These are phyloP conservation scores for Serendipita indica DNA, from an alignment of 768 basidiomycete genomes.

Conservation along the genomic window DNA sequence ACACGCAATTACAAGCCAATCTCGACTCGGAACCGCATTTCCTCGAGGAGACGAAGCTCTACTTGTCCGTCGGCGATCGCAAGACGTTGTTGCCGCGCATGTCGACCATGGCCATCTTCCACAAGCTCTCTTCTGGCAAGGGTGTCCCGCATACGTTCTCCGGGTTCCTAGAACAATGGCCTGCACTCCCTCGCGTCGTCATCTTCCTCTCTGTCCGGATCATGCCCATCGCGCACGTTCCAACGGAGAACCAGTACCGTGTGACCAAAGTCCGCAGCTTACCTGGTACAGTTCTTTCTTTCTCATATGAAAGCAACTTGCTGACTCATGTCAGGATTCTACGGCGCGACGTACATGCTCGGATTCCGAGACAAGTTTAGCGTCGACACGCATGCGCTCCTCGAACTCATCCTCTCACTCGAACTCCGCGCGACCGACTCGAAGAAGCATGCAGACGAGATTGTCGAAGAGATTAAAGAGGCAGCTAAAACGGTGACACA, in stretches of 20 bases:
- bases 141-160: constrained; percentile 54
- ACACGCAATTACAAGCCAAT: too few species aligned
- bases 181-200: constrained; percentile 49
- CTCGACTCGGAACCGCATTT: constrained; percentile 10
- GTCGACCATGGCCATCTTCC: constrained; percentile 41
- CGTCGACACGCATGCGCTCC: constrained; percentile 24
- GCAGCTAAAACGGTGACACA: constrained; percentile 35
- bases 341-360: constrained; percentile 42
- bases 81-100: constrained; percentile 27
- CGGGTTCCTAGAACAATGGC: constrained; percentile 52
- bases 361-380: constrained; percentile 52
- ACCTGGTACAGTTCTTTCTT: constrained; percentile 27
- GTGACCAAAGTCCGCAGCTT: constrained; percentile 43
- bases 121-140: constrained; percentile 36
- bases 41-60: constrained; percentile 13
- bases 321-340: too few species aligned
- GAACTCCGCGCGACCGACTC: not conserved
- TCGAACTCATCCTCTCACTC: not conserved
- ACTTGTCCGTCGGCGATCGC: constrained; percentile 18
- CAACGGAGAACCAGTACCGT: constrained; percentile 36
- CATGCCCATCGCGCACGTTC: constrained; percentile 36
- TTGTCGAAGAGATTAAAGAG: constrained; percentile 29
- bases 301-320: too few species aligned
- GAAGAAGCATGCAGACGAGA: constrained; percentile 22
- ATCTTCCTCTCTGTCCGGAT: constrained; percentile 48